phyloP scores from a whole-genome alignment of 345 rosid genomes.

The Salix caprea region DNA sequence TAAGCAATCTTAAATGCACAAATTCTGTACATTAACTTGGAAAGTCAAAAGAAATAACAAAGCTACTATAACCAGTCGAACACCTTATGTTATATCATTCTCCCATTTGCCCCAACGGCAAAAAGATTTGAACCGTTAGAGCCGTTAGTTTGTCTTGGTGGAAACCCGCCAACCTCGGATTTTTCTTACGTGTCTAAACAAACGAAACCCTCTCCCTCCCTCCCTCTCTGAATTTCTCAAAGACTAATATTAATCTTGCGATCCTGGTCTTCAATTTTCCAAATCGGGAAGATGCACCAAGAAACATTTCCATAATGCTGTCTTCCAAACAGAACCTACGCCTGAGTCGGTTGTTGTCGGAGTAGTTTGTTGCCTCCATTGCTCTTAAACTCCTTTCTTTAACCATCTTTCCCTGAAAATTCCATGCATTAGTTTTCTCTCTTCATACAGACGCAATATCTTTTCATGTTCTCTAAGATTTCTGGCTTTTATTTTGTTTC shows the following conservation, averaged over 20 bases:
- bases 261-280: slow-evolving; percentile 1
- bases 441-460: not conserved
- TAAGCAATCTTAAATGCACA: too few species aligned
- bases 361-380: not conserved
- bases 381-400: not conserved
- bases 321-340: not conserved
- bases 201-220: not conserved
- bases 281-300: slow-evolving; percentile 1
- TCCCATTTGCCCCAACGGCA: not conserved
- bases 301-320: not conserved
- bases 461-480: not conserved
- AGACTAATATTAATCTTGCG: not conserved
- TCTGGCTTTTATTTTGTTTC: not conserved
- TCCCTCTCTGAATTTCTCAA: slow-evolving; percentile 7
- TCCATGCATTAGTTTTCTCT: not conserved
- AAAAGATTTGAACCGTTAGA: not conserved
- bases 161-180: slow-evolving; percentile 34
- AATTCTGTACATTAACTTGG: too few species aligned
- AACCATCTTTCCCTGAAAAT: not conserved
- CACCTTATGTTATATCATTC: too few species aligned
- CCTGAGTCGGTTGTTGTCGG: not conserved
- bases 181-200: slow-evolving; percentile 5
- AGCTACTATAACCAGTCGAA: too few species aligned
- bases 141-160: not conserved
- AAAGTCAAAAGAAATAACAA: too few species aligned